Evolutionary conservation across 441 rosid species (phyloP).

Genomic region (Dalechampia spathulata): DNA sequence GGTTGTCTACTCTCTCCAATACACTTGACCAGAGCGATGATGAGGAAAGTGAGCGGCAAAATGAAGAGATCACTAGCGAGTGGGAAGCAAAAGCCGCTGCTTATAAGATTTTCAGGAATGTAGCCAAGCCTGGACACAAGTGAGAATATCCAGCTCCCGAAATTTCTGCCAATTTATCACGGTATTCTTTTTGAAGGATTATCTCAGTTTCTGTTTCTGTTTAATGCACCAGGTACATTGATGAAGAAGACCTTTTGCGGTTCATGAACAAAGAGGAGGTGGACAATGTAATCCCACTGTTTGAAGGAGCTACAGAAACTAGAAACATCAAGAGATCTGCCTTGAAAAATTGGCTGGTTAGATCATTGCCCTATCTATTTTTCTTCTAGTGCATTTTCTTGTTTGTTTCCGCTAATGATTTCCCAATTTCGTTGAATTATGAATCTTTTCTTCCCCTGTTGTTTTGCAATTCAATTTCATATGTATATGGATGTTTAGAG

Average conservation of each 20-base stretch:
- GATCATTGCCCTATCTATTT: too few species aligned
- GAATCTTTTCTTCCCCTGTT: too few species aligned
- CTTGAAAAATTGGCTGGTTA: constrained; percentile 76
- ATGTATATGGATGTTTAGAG: too few species aligned
- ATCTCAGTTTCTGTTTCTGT: neutral
- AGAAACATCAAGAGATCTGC: constrained; percentile 48
- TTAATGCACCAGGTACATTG: constrained; percentile 44
- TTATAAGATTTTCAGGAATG: constrained; percentile 43
- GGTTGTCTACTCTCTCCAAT: constrained; percentile 37
- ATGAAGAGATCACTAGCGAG: constrained; percentile 43
- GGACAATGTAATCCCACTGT: constrained; percentile 51
- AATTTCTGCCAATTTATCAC: neutral
- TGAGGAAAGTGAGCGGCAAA: constrained; percentile 33
- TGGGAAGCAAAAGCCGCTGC: constrained; percentile 67
- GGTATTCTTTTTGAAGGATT: too few species aligned
- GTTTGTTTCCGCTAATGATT: too few species aligned
- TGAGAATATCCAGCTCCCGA: constrained; percentile 18
- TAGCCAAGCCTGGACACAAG: constrained; percentile 51
- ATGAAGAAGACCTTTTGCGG: constrained; percentile 56
- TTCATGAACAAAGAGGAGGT: constrained; percentile 88
- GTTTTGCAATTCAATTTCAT: too few species aligned
- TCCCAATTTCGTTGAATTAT: too few species aligned
- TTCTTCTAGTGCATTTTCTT: neutral
- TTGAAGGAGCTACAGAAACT: constrained; percentile 46
- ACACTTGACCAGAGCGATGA: constrained; percentile 31